Evolutionary conservation across 2,329 filamentous ascomycete genomes (phyloP).

Genomic region (Fusarium proliferatum): DNA sequence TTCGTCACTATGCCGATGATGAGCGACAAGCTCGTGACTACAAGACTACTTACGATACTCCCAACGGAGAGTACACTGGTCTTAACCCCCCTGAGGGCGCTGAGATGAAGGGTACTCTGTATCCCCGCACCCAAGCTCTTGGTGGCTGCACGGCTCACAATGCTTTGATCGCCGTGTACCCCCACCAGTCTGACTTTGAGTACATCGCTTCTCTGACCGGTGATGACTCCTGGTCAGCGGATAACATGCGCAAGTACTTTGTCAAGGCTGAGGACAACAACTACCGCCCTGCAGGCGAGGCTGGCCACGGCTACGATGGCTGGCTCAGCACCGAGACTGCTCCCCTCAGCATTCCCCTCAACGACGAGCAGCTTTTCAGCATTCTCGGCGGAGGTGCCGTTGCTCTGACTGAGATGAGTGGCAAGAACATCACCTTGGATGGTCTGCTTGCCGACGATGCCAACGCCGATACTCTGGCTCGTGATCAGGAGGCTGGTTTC

Average conservation of each 20-base stretch:
- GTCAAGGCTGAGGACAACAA: constrained; percentile 65
- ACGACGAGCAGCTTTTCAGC: constrained; percentile 30
- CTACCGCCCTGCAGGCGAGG: constrained; percentile 50
- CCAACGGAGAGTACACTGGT: constrained; percentile 63
- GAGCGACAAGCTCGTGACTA: constrained; percentile 64
- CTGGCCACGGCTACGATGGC: constrained; percentile 38
- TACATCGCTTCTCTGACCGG: constrained; percentile 68
- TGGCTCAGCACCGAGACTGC: constrained; percentile 38
- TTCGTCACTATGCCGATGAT: constrained; percentile 69
- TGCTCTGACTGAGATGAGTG: constrained; percentile 20
- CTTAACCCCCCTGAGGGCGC: constrained; percentile 54
- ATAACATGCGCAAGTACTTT: constrained; percentile 71
- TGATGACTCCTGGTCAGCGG: constrained; percentile 67
- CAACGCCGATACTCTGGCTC: constrained; percentile 34
- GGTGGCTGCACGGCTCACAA: constrained; percentile 69
- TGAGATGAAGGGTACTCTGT: constrained; percentile 56
- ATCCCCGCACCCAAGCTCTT: constrained; percentile 59
- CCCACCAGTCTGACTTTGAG: constrained; percentile 69
- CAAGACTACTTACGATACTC: constrained; percentile 68
- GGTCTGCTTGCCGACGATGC: constrained; percentile 31
- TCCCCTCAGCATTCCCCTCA: constrained; percentile 28
- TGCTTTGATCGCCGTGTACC: constrained; percentile 68
- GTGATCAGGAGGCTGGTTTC: constrained; percentile 48
- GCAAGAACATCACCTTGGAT: constrained; percentile 28
- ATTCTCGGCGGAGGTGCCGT: constrained; percentile 21